These are phyloP conservation scores for Athelia psychrophila DNA, from an alignment of 1,284 basidiomycete species.

Conservation along the genomic window DNA sequence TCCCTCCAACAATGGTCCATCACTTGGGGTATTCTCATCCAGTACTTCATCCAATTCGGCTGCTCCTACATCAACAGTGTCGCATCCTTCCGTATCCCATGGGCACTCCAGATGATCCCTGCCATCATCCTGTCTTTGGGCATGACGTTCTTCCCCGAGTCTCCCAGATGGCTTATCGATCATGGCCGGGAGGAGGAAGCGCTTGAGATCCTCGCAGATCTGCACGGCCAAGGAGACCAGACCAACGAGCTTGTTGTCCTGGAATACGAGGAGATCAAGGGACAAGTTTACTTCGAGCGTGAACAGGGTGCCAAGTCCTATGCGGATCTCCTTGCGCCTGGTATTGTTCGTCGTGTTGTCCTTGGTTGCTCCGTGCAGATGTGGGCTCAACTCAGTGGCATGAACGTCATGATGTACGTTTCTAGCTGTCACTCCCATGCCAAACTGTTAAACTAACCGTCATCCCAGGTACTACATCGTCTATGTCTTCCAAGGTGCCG, in stretches of 20 bases:
- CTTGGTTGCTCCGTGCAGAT: conserved; percentile 58
- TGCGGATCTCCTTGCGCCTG: conserved; percentile 60
- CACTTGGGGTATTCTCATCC: conserved; percentile 73
- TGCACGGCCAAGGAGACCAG: conserved; percentile 72
- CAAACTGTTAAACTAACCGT: neutral
- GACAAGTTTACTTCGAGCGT: conserved; percentile 66
- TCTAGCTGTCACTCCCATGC: neutral
- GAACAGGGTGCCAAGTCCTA: conserved; percentile 72
- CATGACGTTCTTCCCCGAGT: conserved; percentile 67
- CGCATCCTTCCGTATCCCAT: conserved; percentile 77
- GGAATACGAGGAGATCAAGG: conserved; percentile 78
- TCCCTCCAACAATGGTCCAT: conserved; percentile 79
- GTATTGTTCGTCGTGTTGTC: conserved; percentile 55
- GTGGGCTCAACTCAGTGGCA: conserved; percentile 64
- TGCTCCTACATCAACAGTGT: conserved; percentile 69
- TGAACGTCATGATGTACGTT: conserved; percentile 70
- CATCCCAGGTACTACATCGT: conserved; percentile 64
- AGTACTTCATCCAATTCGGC: conserved; percentile 74
- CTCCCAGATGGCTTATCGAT: conserved; percentile 69
- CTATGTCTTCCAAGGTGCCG: conserved; percentile 76
- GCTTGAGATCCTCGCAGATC: conserved; percentile 72
- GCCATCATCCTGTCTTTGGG: conserved; percentile 66
- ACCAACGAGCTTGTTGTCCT: conserved; percentile 67
- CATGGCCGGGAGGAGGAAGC: conserved; percentile 64
- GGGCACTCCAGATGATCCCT: conserved; percentile 77